Percentiles rank a stretch among this genome's conserved stretches.
These are phyloP conservation scores for Termitomyces titanicus DNA, from an alignment of 768 basidiomycete genomes.

Conservation along the genomic window DNA sequence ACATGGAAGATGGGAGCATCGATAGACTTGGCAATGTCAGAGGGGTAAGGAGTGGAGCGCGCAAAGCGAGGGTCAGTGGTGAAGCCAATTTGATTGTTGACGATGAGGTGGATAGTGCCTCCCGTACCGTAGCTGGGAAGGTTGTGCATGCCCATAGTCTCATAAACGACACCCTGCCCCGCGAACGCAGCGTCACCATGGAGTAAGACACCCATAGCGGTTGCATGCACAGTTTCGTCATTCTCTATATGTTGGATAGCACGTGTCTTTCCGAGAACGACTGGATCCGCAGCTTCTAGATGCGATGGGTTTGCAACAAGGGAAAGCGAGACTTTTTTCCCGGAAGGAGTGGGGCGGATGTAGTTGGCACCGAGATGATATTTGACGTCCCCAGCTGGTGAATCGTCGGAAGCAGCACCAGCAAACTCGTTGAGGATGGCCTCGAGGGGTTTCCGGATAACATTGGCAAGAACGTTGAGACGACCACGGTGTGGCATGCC, in stretches of 20 bases:
- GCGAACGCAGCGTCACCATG: slow-evolving; percentile 99
- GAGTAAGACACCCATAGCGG: slow-evolving; percentile 92
- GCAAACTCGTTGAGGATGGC: slow-evolving; percentile 97
- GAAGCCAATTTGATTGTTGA: slow-evolving; percentile 99
- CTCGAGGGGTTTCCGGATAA: slow-evolving; percentile 97
- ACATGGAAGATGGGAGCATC: slow-evolving; percentile 99
- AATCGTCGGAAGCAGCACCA: slow-evolving; percentile 60
- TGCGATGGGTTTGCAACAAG: slow-evolving; percentile 99
- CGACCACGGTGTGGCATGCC: slow-evolving; percentile 99
- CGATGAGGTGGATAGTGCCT: slow-evolving; percentile 96
- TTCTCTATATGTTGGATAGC: slow-evolving; percentile 93
- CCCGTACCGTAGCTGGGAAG: slow-evolving; percentile 95
- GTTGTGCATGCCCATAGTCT: slow-evolving; percentile 98
- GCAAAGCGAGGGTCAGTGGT: slow-evolving; percentile 98
- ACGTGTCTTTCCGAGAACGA: slow-evolving; percentile 98
- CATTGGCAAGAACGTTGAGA: slow-evolving; percentile 96
- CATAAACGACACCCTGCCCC: slow-evolving; percentile 97
- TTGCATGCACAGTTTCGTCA: slow-evolving; percentile 74
- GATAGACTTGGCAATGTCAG: slow-evolving; percentile 97
- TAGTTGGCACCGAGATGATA: slow-evolving; percentile 99
- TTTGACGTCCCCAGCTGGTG: slow-evolving; percentile 95
- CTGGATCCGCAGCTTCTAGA: slow-evolving; percentile 93
- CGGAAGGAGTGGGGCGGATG: slow-evolving; percentile 94
- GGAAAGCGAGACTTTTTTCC: slow-evolving; percentile 96
- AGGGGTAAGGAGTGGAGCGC: slow-evolving; percentile 96